Evolutionary conservation across 768 basidiomycete species (phyloP).

Genomic region (Xerocomellus intermedius): DNA sequence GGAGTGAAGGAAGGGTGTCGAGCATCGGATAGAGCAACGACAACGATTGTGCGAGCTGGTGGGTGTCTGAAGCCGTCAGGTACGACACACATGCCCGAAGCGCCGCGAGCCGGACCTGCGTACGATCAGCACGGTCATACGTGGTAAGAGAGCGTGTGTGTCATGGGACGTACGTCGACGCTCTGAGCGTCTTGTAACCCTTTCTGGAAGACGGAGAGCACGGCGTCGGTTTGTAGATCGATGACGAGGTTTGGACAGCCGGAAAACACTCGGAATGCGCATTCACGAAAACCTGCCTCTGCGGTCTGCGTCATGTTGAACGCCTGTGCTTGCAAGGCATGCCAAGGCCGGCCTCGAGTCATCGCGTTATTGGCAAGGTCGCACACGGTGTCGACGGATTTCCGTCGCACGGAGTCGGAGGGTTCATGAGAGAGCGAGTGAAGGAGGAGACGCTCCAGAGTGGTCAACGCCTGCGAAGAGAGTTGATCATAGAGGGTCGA

Average conservation of each 20-base stretch:
- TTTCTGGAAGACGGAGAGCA: conserved; percentile 61
- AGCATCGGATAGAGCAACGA: conserved; percentile 70
- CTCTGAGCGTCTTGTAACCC: conserved; percentile 67
- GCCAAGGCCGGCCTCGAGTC: conserved; percentile 77
- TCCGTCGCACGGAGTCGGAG: conserved; percentile 56
- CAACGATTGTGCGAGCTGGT: conserved; percentile 59
- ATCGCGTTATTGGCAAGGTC: conserved; percentile 77
- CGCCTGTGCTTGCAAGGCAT: conserved; percentile 68
- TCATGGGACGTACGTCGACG: conserved; percentile 50
- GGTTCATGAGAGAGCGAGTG: conserved; percentile 67
- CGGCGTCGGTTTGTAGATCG: conserved; percentile 71
- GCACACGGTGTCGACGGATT: conserved; percentile 71
- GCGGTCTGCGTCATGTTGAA: conserved; percentile 56
- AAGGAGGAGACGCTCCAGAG: conserved; percentile 70
- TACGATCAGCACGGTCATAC: neutral
- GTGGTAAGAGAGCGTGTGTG: neutral
- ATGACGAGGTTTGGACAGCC: conserved; percentile 74
- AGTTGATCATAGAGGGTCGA: conserved; percentile 78
- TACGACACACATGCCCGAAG: conserved; percentile 70
- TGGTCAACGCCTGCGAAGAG: conserved; percentile 59
- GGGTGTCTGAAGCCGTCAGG: conserved; percentile 57
- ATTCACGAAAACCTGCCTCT: conserved; percentile 46
- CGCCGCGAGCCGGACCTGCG: conserved; percentile 70
- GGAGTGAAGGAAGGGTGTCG: conserved; percentile 64
- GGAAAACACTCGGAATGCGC: conserved; percentile 69